Evolutionary conservation across 2,329 filamentous ascomycete genomes (phyloP).

Genomic region (Arthrobotrys pseudoclavata): DNA sequence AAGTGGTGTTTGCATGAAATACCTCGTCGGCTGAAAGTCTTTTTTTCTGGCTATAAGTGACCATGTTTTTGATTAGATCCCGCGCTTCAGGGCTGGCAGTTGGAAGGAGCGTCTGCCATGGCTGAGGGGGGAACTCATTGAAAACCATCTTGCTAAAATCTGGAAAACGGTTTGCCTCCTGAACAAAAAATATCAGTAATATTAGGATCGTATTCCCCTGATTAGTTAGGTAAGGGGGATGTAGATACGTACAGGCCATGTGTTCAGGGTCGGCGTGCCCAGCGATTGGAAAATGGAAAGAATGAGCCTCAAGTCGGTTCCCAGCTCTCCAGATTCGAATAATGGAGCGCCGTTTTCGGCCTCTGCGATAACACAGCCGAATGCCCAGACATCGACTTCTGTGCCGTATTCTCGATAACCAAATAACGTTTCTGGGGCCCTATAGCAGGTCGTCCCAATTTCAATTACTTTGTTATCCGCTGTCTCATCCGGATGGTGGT

Average conservation of each 20-base stretch:
- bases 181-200: conserved; percentile 11
- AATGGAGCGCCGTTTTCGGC: conserved; percentile 73
- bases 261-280: conserved; percentile 83
- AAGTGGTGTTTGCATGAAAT: conserved; percentile 16
- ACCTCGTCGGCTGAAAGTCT: conserved; percentile 77
- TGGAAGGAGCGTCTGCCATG: conserved; percentile 79
- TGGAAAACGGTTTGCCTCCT: conserved; percentile 77
- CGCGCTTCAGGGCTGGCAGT: conserved; percentile 72
- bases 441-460: conserved; percentile 91
- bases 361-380: conserved; percentile 87
- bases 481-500: conserved; percentile 75
- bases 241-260: conserved; percentile 78
- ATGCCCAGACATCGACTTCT: conserved; percentile 88
- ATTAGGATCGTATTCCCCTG: conserved; percentile 22
- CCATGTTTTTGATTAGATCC: conserved; percentile 76
- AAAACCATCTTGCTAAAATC: conserved; percentile 92
- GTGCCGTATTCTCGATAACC: conserved; percentile 80
- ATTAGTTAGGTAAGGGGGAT: conserved; percentile 1
- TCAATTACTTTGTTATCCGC: conserved; percentile 83
- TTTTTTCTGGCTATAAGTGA: conserved; percentile 78
- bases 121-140: conserved; percentile 76
- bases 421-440: conserved; percentile 90
- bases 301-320: conserved; percentile 91
- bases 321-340: conserved; percentile 89
- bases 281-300: conserved; percentile 92